Evolutionary conservation across 441 rosid genomes (phyloP).

Genomic region (Populus tomentosa): DNA sequence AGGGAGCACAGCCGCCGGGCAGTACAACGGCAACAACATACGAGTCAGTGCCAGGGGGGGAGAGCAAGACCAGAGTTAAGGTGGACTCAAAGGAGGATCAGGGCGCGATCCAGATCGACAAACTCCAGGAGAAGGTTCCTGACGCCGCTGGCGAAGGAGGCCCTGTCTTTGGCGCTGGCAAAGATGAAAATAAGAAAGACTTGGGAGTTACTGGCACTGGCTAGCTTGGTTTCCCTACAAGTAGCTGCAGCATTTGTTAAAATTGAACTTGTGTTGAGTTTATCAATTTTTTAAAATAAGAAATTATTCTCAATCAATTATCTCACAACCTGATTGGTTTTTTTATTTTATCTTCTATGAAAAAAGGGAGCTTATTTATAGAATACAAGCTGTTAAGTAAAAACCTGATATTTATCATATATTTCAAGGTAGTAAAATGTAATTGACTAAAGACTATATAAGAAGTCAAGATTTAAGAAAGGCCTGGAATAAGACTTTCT

Average conservation of each 20-base stretch:
- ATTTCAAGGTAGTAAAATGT: too few relatives aligned
- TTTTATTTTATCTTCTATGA: too few relatives aligned
- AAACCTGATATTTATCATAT: too few relatives aligned
- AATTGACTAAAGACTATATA: too few relatives aligned
- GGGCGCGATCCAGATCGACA: conserved; percentile 36
- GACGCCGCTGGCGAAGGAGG: conserved; percentile 48
- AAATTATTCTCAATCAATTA: too few relatives aligned
- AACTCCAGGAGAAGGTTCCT: conserved; percentile 35
- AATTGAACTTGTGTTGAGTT: neutral
- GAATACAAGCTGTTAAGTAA: too few relatives aligned
- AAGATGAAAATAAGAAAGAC: conserved; percentile 26
- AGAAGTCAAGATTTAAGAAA: too few relatives aligned
- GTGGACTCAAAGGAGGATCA: conserved; percentile 36
- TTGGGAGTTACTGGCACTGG: conserved; percentile 42
- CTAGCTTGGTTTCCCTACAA: neutral
- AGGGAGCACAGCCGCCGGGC: conserved; percentile 52
- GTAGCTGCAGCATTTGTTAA: neutral
- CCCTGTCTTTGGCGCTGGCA: conserved; percentile 41
- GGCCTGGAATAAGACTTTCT: too few relatives aligned
- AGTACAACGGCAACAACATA: conserved; percentile 42
- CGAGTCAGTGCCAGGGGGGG: conserved; percentile 35
- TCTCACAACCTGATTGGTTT: too few relatives aligned
- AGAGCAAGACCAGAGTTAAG: conserved; percentile 32
- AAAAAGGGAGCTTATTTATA: too few relatives aligned
- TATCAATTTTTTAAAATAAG: too few relatives aligned